Evolutionary conservation across 2,329 filamentous ascomycete species (phyloP), one percentile per base, ranked within the genome.

Genomic region (Elsinoe batatas): DNA sequence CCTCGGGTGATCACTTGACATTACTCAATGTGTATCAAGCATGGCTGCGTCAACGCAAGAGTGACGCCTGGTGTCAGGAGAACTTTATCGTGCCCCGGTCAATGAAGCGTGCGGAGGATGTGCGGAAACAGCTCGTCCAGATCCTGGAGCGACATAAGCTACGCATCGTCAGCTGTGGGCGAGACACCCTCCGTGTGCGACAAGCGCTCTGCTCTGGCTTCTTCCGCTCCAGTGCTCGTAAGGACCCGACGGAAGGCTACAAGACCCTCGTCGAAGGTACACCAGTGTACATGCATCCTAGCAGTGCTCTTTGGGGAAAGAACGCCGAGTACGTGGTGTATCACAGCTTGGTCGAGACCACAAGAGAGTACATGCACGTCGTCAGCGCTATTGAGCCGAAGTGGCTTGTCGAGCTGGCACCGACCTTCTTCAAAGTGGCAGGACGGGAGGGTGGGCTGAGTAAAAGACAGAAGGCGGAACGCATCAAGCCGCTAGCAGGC

Each of bases 391-490:
- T 98, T 64, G 93, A 98, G 72, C 91, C 93, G 7, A 95, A 95
- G 69, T 85, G 82, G 82, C 79, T 98, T 18, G 90, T 97, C 1
- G 91, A 96, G 65, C 91, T 91, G 11, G 93, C 94, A n/a, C 93
- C 94, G 8, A 96, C 90, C 0, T 98, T 97, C 76, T 98, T 97
- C 82, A 95, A 95, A 79, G 89, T 97, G 3, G 91, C 93, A 15
- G 84, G 88, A 0, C 91, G 86, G 35, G 89, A 96, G 67, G 78
- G 82, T 56, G 61, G 61, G 53, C 72, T 98, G 65, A 91, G 86
- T 61, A 96, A 95, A 79, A 76, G 93, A 65, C 93, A 94, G 80
- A 86, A 88, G 76, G 88, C 88, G 0, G 93, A 98, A 77, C 79
- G 91, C 56, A 97, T 98, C 56, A 88, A 95, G 75, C 93, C 93